A percentile compares a stretch with the other conserved stretches of the same genome.
phyloP scores from a whole-genome alignment of 805 yeast genomes.

The Tetrapisispora fleetii region DNA sequence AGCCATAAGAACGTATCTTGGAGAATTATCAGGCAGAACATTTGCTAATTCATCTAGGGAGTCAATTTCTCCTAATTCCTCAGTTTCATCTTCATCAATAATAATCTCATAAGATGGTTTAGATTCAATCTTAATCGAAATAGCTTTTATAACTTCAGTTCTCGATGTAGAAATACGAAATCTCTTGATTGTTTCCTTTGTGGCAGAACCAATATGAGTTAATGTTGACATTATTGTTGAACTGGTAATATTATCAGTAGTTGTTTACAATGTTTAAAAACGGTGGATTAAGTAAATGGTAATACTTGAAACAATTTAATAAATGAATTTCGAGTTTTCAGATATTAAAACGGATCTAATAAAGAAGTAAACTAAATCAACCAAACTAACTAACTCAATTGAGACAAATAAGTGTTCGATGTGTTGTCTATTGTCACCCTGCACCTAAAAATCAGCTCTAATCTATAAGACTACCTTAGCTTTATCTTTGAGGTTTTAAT shows the following conservation, averaged over 20 bases:
- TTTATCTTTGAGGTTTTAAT: not conserved
- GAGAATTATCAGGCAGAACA: slow-evolving; percentile 71
- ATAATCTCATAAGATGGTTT: slow-evolving; percentile 27
- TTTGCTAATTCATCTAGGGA: slow-evolving; percentile 55
- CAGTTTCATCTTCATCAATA: slow-evolving; percentile 34
- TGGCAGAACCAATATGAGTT: slow-evolving; percentile 53
- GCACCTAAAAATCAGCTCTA: too few species aligned
- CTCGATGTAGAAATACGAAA: slow-evolving; percentile 68
- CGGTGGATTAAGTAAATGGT: too few species aligned
- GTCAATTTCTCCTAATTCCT: slow-evolving; percentile 40
- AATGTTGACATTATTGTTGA: slow-evolving; percentile 35
- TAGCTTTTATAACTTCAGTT: slow-evolving; percentile 48
- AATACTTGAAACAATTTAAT: too few species aligned
- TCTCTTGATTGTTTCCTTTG: slow-evolving; percentile 50
- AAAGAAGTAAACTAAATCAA: too few species aligned
- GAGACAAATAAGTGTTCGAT: too few species aligned
- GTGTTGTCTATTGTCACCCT: too few species aligned
- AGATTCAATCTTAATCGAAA: slow-evolving; percentile 33
- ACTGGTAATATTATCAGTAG: not conserved
- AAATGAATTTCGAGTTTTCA: too few species aligned
- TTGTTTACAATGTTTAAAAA: too few species aligned
- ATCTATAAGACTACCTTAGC: not conserved
- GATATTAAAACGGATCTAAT: too few species aligned
- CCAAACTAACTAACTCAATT: too few species aligned
- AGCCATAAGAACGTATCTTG: slow-evolving; percentile 66